phyloP scores from a whole-genome alignment of 176 grass and related monocot genomes.

The Oryza coarctata region DNA sequence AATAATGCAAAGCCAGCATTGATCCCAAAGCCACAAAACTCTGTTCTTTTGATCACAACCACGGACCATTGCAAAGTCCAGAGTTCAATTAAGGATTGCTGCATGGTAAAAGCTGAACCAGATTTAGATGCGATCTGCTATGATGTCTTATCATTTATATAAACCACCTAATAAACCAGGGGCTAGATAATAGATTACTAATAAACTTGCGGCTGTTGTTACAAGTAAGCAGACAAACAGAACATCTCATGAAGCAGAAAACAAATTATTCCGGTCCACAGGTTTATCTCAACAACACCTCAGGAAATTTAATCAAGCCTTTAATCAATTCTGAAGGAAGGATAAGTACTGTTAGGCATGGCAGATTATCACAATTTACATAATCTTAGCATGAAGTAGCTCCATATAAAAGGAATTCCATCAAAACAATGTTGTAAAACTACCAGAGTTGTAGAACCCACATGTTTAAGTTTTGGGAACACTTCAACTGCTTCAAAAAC shows the following conservation, averaged over 20 bases:
- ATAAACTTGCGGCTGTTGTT: slow-evolving; percentile 20
- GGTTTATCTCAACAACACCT: background rate
- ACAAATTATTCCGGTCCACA: slow-evolving; percentile 17
- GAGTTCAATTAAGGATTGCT: slow-evolving; percentile 24
- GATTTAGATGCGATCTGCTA: slow-evolving; percentile 34
- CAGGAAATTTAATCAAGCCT: background rate
- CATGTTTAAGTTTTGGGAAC: background rate
- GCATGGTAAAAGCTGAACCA: slow-evolving; percentile 23
- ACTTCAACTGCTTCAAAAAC: background rate
- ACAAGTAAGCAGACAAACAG: slow-evolving; percentile 21
- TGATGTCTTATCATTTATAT: slow-evolving; percentile 27
- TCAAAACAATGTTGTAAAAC: background rate
- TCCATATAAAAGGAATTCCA: background rate
- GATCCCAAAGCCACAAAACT: slow-evolving; percentile 39
- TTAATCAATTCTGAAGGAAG: background rate
- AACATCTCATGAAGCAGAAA: background rate
- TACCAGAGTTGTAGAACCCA: background rate
- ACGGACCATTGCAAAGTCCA: background rate
- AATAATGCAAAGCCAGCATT: slow-evolving; percentile 41
- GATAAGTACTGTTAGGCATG: background rate
- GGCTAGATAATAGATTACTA: slow-evolving; percentile 13
- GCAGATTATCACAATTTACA: background rate
- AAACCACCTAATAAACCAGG: background rate
- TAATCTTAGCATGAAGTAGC: background rate
- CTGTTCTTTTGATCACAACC: slow-evolving; percentile 22